Conservation (phyloP, 2,329 filamentous ascomycete species). For the Blastomyces percursus region DNA sequence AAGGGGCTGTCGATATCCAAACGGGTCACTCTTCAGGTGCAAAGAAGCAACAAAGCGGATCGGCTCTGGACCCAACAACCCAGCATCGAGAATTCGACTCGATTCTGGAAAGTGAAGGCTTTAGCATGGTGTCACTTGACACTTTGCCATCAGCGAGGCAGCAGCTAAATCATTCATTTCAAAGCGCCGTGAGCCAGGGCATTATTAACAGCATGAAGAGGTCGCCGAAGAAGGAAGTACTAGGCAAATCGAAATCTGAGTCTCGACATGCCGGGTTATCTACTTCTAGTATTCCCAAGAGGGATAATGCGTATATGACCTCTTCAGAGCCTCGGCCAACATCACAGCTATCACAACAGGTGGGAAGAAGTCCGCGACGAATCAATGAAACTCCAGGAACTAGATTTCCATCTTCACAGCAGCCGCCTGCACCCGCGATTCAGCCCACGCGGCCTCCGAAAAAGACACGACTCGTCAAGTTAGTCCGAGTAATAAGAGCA, state of each 20-base stretch:
- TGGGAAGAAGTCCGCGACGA: background rate
- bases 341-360: background rate
- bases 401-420: slow-evolving; percentile 8
- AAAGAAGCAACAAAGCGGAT: background rate
- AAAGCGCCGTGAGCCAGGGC: background rate
- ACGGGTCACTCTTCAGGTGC: background rate
- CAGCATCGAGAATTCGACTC: slow-evolving; percentile 42
- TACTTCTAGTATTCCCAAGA: background rate
- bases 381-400: background rate
- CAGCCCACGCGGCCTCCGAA: slow-evolving; percentile 6
- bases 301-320: background rate
- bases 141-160: slow-evolving; percentile 42
- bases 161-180: slow-evolving; percentile 27
- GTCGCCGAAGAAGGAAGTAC: slow-evolving; percentile 11
- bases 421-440: slow-evolving; percentile 13
- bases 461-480: slow-evolving; percentile 19
- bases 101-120: slow-evolving; percentile 47
- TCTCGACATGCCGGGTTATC: background rate
- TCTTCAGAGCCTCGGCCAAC: background rate
- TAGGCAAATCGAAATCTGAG: slow-evolving; percentile 6
- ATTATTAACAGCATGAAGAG: background rate
- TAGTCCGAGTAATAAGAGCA: slow-evolving; percentile 27
- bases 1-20: slow-evolving; percentile 19
- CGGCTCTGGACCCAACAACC: slow-evolving; percentile 26
- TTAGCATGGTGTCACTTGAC: slow-evolving; percentile 47